Base-by-base conservation (phyloP, 208 protist genomes). In the Lotmaria passim region DNA sequence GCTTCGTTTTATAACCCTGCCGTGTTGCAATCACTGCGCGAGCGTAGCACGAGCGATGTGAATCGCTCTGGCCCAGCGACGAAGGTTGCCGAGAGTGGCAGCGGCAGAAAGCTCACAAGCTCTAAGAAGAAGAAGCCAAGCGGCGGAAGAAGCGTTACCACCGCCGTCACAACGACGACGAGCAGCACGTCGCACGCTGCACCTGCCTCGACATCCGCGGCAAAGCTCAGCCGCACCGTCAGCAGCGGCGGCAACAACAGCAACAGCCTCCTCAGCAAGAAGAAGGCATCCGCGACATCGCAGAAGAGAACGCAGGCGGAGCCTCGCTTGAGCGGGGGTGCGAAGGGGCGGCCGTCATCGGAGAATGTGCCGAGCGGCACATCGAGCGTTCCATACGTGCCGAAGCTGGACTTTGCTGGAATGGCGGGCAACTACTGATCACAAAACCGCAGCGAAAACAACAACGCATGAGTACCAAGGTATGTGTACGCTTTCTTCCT, bases 21-120 rank as follows among this genome's bases (percentile, higher is more conserved):
- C n/a, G 62, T 85, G 21, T 36, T 89, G 30, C 65, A 72, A 2
- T 69, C 78, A 19, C 58, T 90, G 60, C 62, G 71, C 11, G 77
- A 90, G 72, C 69, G 78, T 33, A 90, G 78, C 69, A 70, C 57
- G 15, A 87, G 81, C 47, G 81, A 80, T 41, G 69, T 57, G 15
- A 84, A 78, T 57, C 66, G 67, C 50, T 12, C 34, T 14, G 33
- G 41, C 19, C 14, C 36, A 8, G 15, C 24, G 14, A 30, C 3
- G 28, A 70, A 60, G 52, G 28, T n/a, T n/a, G n/a, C n/a, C n/a
- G n/a, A n/a, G n/a, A n/a, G n/a, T 6, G 30, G 21, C 10, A 6
- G 15, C 21, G 8, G 48, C 28, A 12, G 58, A 38, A 52, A 52
- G 28, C 24, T 52, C 30, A 36, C 43, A 14, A 19, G 30, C 41